Evolutionary conservation across 768 basidiomycete genomes (phyloP).

Genomic region (Lactifluus rugatus): DNA sequence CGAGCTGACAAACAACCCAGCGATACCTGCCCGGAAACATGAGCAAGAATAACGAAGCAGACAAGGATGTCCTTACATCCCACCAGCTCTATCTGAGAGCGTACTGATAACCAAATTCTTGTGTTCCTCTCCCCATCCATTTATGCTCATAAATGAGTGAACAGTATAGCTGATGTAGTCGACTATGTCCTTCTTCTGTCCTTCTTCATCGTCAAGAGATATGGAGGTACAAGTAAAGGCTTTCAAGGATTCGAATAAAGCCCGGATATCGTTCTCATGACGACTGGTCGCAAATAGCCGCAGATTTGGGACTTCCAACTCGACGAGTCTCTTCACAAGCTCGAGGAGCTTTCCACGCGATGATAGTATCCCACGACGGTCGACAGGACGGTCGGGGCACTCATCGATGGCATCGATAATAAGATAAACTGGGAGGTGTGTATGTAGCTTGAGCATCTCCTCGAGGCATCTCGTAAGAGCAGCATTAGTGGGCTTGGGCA

Average conservation of each 20-base stretch:
- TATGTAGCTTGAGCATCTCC: background rate
- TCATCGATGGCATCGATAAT: background rate
- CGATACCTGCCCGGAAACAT: background rate
- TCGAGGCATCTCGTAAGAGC: background rate
- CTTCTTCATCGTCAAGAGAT: background rate
- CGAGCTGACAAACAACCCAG: slow-evolving; percentile 1
- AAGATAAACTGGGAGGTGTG: background rate
- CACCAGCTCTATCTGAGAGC: background rate
- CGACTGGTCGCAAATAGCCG: background rate
- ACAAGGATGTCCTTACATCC: background rate
- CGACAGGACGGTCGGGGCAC: background rate
- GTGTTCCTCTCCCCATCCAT: background rate
- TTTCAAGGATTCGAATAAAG: background rate
- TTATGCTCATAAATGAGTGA: background rate
- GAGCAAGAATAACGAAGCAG: background rate
- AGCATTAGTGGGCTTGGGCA: background rate
- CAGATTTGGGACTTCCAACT: background rate
- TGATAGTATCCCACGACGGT: background rate
- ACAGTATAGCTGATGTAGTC: background rate
- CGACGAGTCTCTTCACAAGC: background rate
- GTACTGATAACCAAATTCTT: background rate
- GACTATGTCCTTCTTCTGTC: background rate
- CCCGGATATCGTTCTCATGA: background rate
- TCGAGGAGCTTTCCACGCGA: background rate
- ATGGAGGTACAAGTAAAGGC: background rate